Conservation (phyloP, 2,329 filamentous ascomycete genomes). For the Talaromyces pinophilus region DNA sequence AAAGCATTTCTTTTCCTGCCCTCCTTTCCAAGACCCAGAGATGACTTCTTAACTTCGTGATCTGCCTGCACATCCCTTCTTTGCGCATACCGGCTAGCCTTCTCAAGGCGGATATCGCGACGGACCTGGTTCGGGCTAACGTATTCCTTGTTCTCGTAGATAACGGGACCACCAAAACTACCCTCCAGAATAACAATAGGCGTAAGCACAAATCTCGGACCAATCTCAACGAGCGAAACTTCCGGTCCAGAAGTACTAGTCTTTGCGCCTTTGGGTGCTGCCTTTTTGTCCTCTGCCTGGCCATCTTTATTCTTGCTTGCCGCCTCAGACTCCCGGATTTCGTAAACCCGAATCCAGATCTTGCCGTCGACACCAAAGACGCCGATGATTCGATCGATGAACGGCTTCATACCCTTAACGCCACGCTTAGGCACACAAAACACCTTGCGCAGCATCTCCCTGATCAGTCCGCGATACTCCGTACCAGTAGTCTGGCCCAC, state of each 20-base stretch:
- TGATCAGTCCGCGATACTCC: slow-evolving; percentile 57
- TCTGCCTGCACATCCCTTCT: slow-evolving; percentile 74
- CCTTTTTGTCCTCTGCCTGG: slow-evolving; percentile 40
- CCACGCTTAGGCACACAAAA: slow-evolving; percentile 86
- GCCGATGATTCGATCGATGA: slow-evolving; percentile 91
- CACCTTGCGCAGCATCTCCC: slow-evolving; percentile 84
- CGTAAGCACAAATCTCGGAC: slow-evolving; percentile 87
- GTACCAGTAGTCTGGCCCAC: slow-evolving; percentile 56
- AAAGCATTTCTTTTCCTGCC: slow-evolving; percentile 51
- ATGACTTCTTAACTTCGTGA: slow-evolving; percentile 70
- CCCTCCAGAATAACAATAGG: slow-evolving; percentile 95
- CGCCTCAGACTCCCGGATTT: slow-evolving; percentile 79
- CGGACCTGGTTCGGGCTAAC: slow-evolving; percentile 94
- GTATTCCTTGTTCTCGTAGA: slow-evolving; percentile 98
- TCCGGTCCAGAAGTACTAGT: slow-evolving; percentile 61
- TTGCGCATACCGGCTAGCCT: slow-evolving; percentile 75
- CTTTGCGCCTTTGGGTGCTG: slow-evolving; percentile 46
- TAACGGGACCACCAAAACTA: slow-evolving; percentile 91
- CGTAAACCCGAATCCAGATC: slow-evolving; percentile 94
- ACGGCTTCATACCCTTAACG: slow-evolving; percentile 88
- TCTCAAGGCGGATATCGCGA: slow-evolving; percentile 57
- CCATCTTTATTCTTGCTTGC: slow-evolving; percentile 50
- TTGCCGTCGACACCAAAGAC: slow-evolving; percentile 90
- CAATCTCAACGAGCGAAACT: slow-evolving; percentile 85
- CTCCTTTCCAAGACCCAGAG: slow-evolving; percentile 67